Conservation (phyloP, 2,329 filamentous ascomycete genomes). For the Pseudopyricularia javanii region DNA sequence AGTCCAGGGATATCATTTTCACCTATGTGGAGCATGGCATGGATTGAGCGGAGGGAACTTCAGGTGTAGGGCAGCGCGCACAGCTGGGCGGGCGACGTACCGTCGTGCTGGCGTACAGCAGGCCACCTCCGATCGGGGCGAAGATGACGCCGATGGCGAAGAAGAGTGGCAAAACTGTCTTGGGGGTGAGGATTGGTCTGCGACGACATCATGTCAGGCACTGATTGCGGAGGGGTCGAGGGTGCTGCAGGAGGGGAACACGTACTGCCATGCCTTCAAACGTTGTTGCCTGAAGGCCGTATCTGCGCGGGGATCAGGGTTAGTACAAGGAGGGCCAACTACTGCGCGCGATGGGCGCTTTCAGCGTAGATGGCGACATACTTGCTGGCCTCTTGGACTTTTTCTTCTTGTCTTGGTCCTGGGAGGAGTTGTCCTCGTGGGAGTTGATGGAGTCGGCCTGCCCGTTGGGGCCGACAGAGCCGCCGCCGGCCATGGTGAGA, state of each 20-base stretch:
- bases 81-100: slow-evolving; percentile 29
- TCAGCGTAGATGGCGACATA: slow-evolving; percentile 36
- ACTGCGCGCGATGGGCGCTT: too few relatives aligned
- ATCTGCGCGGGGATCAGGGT: slow-evolving; percentile 37
- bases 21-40: slow-evolving; percentile 45
- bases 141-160: slow-evolving; percentile 86
- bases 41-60: not conserved
- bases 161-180: slow-evolving; percentile 84
- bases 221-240: slow-evolving; percentile 12
- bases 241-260: slow-evolving; percentile 13
- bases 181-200: slow-evolving; percentile 88
- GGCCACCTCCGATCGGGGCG: slow-evolving; percentile 76
- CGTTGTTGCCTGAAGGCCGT: slow-evolving; percentile 95
- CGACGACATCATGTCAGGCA: slow-evolving; percentile 6
- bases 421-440: slow-evolving; percentile 33
- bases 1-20: slow-evolving; percentile 84
- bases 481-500: slow-evolving; percentile 26
- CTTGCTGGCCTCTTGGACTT: slow-evolving; percentile 78
- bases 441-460: slow-evolving; percentile 42
- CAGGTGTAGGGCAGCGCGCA: not conserved
- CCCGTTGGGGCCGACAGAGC: slow-evolving; percentile 29
- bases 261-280: slow-evolving; percentile 96
- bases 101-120: slow-evolving; percentile 75
- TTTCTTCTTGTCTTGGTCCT: slow-evolving; percentile 66
- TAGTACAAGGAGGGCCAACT: not conserved